These are phyloP conservation scores for Phascolomyces articulosus DNA, from an alignment of 371 early-diverging fungal species.

Conservation along the genomic window DNA sequence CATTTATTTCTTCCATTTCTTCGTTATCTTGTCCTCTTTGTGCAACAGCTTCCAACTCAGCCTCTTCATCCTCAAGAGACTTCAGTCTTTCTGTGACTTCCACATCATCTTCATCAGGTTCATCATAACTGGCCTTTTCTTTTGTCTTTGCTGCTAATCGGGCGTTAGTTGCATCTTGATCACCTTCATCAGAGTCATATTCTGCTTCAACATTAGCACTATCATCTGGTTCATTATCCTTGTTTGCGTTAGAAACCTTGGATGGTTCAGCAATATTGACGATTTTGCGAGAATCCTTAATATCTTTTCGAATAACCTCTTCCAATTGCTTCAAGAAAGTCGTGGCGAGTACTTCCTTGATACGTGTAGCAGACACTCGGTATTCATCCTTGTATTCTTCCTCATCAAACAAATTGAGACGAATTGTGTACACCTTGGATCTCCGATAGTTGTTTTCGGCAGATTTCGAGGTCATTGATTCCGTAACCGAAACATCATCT, in stretches of 20 bases:
- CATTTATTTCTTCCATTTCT: constrained; percentile 40
- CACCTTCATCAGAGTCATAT: constrained; percentile 62
- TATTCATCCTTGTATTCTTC: constrained; percentile 81
- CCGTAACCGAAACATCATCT: constrained; percentile 78
- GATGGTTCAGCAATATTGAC: constrained; percentile 44
- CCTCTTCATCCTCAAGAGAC: constrained; percentile 51
- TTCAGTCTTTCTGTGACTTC: constrained; percentile 48
- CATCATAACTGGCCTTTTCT: constrained; percentile 78
- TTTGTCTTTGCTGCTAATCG: constrained; percentile 59
- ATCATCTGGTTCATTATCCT: constrained; percentile 50
- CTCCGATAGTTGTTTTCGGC: constrained; percentile 55
- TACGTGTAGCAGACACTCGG: constrained; percentile 65
- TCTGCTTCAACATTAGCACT: constrained; percentile 46
- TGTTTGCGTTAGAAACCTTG: constrained; percentile 30
- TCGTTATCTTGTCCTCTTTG: constrained; percentile 58
- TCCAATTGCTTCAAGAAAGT: constrained; percentile 78
- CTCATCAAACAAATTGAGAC: constrained; percentile 82
- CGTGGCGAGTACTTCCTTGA: constrained; percentile 75
- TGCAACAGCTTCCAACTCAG: constrained; percentile 55
- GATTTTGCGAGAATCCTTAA: constrained; percentile 62
- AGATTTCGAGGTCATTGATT: constrained; percentile 56
- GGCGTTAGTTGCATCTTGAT: constrained; percentile 73
- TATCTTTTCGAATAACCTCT: constrained; percentile 58
- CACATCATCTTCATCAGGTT: constrained; percentile 76
- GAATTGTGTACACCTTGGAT: constrained; percentile 76